Conservation (phyloP, 106 monocot species). For the Apostasia ramifera region DNA sequence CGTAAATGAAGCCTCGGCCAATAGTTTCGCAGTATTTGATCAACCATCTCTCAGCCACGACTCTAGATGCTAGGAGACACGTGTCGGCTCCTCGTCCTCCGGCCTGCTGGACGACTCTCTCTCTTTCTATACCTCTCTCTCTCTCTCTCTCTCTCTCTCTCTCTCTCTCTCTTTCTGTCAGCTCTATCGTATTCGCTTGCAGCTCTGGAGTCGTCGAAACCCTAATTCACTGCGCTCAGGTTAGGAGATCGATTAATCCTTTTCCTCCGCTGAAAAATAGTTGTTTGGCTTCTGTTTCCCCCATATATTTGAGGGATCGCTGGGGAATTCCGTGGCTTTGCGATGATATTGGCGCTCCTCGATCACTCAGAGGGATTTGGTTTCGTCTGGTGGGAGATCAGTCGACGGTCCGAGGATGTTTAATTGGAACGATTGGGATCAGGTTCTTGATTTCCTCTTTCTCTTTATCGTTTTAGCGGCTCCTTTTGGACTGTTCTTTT, state of each 20-base stretch:
- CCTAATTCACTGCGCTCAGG: neutral
- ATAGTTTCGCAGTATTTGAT: slow-evolving; percentile 3
- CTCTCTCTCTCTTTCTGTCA: neutral
- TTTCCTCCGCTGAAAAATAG: neutral
- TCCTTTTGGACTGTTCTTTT: too few relatives aligned
- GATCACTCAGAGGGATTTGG: neutral
- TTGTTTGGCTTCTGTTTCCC: neutral
- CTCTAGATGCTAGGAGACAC: neutral
- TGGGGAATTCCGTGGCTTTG: neutral
- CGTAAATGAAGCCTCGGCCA: neutral
- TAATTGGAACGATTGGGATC: neutral
- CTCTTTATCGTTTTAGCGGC: too few relatives aligned
- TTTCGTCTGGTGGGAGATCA: neutral
- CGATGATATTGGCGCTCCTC: neutral
- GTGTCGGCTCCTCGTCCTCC: neutral
- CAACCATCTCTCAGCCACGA: neutral
- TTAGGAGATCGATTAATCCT: neutral
- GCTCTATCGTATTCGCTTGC: neutral
- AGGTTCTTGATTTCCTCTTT: neutral
- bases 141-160: neutral
- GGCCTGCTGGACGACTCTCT: neutral
- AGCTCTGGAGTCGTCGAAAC: neutral
- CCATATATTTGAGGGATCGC: neutral
- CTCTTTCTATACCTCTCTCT: neutral
- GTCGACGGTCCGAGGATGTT: neutral